phyloP scores from a whole-genome alignment of 2,329 filamentous ascomycete genomes.

The Cladophialophora bantiana region DNA sequence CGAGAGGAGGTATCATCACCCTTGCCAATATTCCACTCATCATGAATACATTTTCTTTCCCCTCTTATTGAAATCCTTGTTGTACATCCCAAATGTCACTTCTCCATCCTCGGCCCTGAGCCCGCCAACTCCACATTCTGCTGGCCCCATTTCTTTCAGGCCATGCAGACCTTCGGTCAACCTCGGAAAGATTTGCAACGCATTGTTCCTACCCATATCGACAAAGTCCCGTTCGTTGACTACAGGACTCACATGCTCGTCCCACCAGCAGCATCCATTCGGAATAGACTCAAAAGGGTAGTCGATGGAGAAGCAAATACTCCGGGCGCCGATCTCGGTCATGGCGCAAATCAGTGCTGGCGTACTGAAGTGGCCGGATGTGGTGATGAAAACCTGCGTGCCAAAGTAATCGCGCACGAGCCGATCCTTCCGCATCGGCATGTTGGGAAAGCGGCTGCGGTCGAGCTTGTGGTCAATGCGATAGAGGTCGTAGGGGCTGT shows the following conservation, averaged over 20 bases:
- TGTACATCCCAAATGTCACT: conserved; percentile 5
- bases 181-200: conserved; percentile 17
- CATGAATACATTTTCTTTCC: neutral
- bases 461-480: conserved; percentile 38
- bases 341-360: conserved; percentile 49
- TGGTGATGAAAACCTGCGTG: conserved; percentile 51
- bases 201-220: conserved; percentile 22
- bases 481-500: conserved; percentile 59
- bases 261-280: conserved; percentile 35
- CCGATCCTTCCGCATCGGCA: conserved; percentile 40
- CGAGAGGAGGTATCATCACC: neutral
- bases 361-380: conserved; percentile 49
- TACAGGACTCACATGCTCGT: conserved; percentile 16
- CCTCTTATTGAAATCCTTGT: conserved; percentile 2
- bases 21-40: neutral
- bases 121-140: neutral
- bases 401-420: conserved; percentile 49
- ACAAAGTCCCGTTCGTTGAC: conserved; percentile 15
- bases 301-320: conserved; percentile 50
- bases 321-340: conserved; percentile 48
- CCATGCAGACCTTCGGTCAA: neutral
- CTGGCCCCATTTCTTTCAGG: neutral
- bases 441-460: conserved; percentile 22
- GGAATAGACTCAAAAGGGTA: conserved; percentile 37
- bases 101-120: neutral